Conservation (phyloP, 305 asterid genomes). For the Fraxinus sp. region DNA sequence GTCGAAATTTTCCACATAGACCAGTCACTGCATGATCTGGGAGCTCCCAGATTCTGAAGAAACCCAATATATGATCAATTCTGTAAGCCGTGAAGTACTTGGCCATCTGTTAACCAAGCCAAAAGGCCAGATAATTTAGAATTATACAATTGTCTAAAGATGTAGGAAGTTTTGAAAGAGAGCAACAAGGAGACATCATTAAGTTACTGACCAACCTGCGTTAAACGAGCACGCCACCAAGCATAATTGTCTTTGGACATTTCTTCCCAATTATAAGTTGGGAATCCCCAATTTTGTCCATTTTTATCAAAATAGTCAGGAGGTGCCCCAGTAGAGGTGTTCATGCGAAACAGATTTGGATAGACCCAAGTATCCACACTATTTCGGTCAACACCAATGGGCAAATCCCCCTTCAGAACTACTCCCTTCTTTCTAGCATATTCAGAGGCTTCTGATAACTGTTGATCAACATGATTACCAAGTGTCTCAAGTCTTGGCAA, state of each 20-base stretch:
- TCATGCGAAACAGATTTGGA: conserved; percentile 91
- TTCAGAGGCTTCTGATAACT: conserved; percentile 92
- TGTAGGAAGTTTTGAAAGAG: background rate
- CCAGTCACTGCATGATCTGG: conserved; percentile 96
- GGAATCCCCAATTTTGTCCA: conserved; percentile 99
- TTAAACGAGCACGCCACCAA: conserved; percentile 98
- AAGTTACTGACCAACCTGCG: conserved; percentile 57
- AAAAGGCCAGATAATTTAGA: background rate
- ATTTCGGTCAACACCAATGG: conserved; percentile 92
- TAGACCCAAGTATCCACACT: conserved; percentile 99
- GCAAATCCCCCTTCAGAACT: conserved; percentile 92
- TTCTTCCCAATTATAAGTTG: conserved; percentile 99
- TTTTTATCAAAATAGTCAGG: conserved; percentile 98
- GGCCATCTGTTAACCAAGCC: conserved; percentile 63
- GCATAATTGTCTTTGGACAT: conserved; percentile 97
- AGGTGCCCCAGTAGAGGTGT: conserved; percentile 98
- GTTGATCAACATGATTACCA: conserved; percentile 26
- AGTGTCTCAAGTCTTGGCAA: conserved; percentile 15
- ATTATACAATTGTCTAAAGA: background rate
- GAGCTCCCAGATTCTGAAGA: conserved; percentile 98
- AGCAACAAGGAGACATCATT: conserved; percentile 2
- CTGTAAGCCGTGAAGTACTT: conserved; percentile 97
- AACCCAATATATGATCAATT: conserved; percentile 92
- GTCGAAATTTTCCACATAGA: conserved; percentile 97
- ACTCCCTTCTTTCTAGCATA: conserved; percentile 85